These are phyloP conservation scores for Teratosphaeriaceae sp. DNA, from an alignment of 2,329 filamentous ascomycete species.

Conservation along the genomic window DNA sequence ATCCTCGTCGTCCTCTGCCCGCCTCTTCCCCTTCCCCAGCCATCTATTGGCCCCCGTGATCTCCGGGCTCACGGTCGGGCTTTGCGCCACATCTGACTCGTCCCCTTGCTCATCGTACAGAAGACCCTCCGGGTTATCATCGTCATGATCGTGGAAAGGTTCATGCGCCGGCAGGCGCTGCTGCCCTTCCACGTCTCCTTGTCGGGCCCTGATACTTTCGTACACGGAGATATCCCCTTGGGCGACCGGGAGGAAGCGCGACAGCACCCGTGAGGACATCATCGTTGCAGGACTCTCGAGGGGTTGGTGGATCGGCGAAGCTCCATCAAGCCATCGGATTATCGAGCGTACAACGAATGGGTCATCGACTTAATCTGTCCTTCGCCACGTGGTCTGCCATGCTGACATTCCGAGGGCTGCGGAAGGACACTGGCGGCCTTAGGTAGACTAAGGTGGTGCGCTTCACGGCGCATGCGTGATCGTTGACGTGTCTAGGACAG, in stretches of 20 bases:
- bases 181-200: slow-evolving; percentile 36
- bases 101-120: slow-evolving; percentile 42
- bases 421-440: too few species aligned
- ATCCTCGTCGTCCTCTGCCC: slow-evolving; percentile 47
- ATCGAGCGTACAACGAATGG: too few species aligned
- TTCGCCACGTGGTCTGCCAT: too few species aligned
- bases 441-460: too few species aligned
- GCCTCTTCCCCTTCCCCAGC: slow-evolving; percentile 28
- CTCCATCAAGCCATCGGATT: too few species aligned
- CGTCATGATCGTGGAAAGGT: slow-evolving; percentile 50
- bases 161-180: slow-evolving; percentile 39
- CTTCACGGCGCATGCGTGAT: too few species aligned
- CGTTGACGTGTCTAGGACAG: too few species aligned
- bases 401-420: too few species aligned
- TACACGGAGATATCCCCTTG: slow-evolving; percentile 31
- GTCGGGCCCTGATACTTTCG: slow-evolving; percentile 36
- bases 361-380: too few species aligned
- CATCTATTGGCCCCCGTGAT: slow-evolving; percentile 21
- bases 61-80: slow-evolving; percentile 30
- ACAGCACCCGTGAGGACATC: slow-evolving; percentile 50
- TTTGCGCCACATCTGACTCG: slow-evolving; percentile 39
- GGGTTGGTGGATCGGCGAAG: too few species aligned
- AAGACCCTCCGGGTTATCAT: slow-evolving; percentile 51
- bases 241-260: slow-evolving; percentile 40
- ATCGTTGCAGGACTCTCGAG: too few species aligned